Base-by-base conservation (phyloP, 2,329 filamentous ascomycete species). In the Pezicula rhizophila region DNA sequence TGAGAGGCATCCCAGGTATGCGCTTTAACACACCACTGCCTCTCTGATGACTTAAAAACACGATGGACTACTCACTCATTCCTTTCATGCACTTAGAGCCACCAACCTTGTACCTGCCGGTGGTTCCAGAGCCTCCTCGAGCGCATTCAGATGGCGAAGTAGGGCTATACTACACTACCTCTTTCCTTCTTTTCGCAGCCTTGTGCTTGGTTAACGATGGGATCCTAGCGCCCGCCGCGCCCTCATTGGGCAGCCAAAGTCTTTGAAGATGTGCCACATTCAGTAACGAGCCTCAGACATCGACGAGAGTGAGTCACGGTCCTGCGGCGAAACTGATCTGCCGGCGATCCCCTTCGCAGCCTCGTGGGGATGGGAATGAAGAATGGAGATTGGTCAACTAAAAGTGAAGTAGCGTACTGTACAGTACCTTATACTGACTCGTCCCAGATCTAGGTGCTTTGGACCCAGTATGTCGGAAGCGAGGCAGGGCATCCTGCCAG, bases 161-260 rank as follows among this genome's bases (percentile, higher is more conserved):
- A 50, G 46, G 42, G n/a, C n/a, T n/a, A n/a, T n/a, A n/a, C n/a
- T n/a, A n/a, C n/a, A n/a, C 42, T 42, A 31, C 42, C 46, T 31
- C 18, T n/a, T n/a, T n/a, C n/a, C n/a, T 20, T 33, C 28, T 47
- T 7, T 14, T 23, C 41, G 26, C n/a, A 31, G 17, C 35, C 37
- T 42, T 49, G 28, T 35, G 38, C 42, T 45, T 51, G 43, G 41
- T 50, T 56, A 39, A 59, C 51, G 45, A 49, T 41, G 42, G 42
- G 52, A 51, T 47, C 2, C 33, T 40, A 81, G 77, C 67, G 66
- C 44, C 64, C 70, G 4, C 79, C 81, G 77, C 67, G 66, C 44
- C 64, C 70, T 4, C 79, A 84, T 58, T 84, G 80, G 80, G 78
- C 79, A 5, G 74, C 81, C 55, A 71, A 77, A 37, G 79, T 84